Evolutionary conservation across 2,329 filamentous ascomycete species (phyloP), one percentile per base, ranked within the genome.

Genomic region (Hymenoscyphus repandus): DNA sequence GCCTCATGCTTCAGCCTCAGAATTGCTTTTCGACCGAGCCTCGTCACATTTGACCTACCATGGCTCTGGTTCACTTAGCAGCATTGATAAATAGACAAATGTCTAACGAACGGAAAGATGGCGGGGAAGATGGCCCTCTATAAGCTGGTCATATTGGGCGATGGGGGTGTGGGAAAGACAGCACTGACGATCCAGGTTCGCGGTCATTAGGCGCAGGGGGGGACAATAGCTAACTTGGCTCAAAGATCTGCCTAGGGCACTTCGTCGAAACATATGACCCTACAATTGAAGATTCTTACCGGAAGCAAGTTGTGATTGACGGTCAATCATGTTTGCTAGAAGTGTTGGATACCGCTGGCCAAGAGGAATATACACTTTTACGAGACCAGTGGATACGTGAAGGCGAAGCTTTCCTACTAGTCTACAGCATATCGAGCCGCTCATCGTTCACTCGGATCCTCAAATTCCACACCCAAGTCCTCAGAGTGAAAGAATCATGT

Each of bases 261-360:
- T 51, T 42, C 22, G 6, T 22, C 12, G 31, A 41, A n/a, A 36
- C 37, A 27, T 47, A 51, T 31, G 49, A 47, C 30, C 49, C 49
- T 9, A 51, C 49, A 6, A 18, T 51, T 15, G 43, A 47, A 32
- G 49, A 51, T 30, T 40, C 34, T 9, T 51, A 47, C 31, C 43
- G 49, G 13, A 51, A 47, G 47, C 36, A 34, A 22, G 27, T 32
- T 1, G 13, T 13, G 12, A 46, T 51, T 13, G 49, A 51, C 31
- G 42, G 42, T 18, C 13, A 51, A 30, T 7, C 13, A 3, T 42
- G 49, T 20, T 30, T 51, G 37, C 20, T 51, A n/a, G 43, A 51
- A 22, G 30, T 51, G 30, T 32, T 51, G 6, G 49, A 51, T 42
- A 51, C 49, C 10, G 43, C 43, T 3, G 49, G 44, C 9, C 49